These are phyloP conservation scores for Nepenthes alata DNA, from an alignment of 179 eudicot genomes.

Conservation along the genomic window DNA sequence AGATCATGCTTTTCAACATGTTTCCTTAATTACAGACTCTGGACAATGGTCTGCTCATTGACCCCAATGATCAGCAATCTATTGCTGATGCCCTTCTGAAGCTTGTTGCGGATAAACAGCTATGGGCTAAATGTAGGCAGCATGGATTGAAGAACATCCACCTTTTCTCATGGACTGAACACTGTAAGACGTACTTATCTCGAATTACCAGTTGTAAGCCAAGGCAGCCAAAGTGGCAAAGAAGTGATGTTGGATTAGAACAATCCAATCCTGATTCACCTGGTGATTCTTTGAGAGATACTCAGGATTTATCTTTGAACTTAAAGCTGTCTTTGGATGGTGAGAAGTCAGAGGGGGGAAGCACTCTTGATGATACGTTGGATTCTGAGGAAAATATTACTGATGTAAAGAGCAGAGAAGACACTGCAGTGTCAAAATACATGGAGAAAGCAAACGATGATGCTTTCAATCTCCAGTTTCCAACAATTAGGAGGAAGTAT, in stretches of 20 bases:
- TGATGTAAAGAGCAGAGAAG: slow-evolving; percentile 23
- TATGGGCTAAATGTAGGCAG: slow-evolving; percentile 56
- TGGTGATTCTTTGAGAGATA: slow-evolving; percentile 75
- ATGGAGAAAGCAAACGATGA: slow-evolving; percentile 42
- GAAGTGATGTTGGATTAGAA: slow-evolving; percentile 29
- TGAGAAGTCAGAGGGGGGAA: slow-evolving; percentile 33
- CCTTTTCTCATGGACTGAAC: slow-evolving; percentile 63
- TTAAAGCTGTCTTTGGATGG: slow-evolving; percentile 66
- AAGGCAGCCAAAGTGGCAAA: slow-evolving; percentile 85
- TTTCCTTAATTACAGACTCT: slow-evolving; percentile 28
- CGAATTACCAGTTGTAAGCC: slow-evolving; percentile 70
- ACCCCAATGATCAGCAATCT: slow-evolving; percentile 62
- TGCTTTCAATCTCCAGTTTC: slow-evolving; percentile 35
- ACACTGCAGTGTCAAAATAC: slow-evolving; percentile 33
- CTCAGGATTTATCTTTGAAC: slow-evolving; percentile 70
- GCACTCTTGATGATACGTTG: slow-evolving; percentile 22
- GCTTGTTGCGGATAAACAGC: slow-evolving; percentile 63
- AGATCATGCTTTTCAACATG: too few relatives aligned
- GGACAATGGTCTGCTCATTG: slow-evolving; percentile 61
- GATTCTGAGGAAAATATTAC: slow-evolving; percentile 31
- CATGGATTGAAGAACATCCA: slow-evolving; percentile 56
- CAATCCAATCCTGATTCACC: slow-evolving; percentile 68
- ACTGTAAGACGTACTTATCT: slow-evolving; percentile 53
- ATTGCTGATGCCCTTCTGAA: slow-evolving; percentile 65
- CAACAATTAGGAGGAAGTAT: slow-evolving; percentile 57